phyloP scores from a whole-genome alignment of 2,329 filamentous ascomycete genomes.

The Colletotrichum sansevieriae region DNA sequence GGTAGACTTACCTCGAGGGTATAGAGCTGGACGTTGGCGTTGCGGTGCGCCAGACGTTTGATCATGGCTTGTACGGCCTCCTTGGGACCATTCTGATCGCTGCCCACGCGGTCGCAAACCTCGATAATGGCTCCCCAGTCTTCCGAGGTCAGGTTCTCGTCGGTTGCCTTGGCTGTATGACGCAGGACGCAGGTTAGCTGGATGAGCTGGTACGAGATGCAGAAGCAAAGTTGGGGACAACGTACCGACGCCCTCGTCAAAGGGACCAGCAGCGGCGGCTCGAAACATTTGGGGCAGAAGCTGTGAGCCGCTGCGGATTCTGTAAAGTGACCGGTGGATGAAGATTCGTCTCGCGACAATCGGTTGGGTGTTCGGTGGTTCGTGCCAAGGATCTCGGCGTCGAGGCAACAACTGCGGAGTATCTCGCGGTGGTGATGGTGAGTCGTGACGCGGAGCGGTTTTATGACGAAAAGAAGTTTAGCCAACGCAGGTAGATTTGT shows the following conservation, averaged over 20 bases:
- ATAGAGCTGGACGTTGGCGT: conserved; percentile 96
- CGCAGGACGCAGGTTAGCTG: conserved; percentile 14
- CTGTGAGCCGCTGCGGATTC: conserved; percentile 34
- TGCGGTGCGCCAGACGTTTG: conserved; percentile 90
- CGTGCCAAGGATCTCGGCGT: background rate
- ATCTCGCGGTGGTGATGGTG: background rate
- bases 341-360: conserved; percentile 3
- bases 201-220: background rate
- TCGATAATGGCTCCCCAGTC: conserved; percentile 76
- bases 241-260: conserved; percentile 72
- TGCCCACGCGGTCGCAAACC: conserved; percentile 71
- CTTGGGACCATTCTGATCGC: conserved; percentile 74
- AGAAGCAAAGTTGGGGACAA: conserved; percentile 37
- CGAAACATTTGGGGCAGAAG: conserved; percentile 65
- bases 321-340: conserved; percentile 1
- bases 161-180: conserved; percentile 79
- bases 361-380: conserved; percentile 1
- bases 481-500: conserved; percentile 5
- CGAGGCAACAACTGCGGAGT: conserved; percentile 8
- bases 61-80: conserved; percentile 92
- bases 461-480: background rate
- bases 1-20: conserved; percentile 79
- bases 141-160: conserved; percentile 94
- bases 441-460: background rate
- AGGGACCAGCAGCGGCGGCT: conserved; percentile 68